Evolutionary conservation across 192 early-diverging fungal species (phyloP).

Genomic region (Backusella parvicylindrica): DNA sequence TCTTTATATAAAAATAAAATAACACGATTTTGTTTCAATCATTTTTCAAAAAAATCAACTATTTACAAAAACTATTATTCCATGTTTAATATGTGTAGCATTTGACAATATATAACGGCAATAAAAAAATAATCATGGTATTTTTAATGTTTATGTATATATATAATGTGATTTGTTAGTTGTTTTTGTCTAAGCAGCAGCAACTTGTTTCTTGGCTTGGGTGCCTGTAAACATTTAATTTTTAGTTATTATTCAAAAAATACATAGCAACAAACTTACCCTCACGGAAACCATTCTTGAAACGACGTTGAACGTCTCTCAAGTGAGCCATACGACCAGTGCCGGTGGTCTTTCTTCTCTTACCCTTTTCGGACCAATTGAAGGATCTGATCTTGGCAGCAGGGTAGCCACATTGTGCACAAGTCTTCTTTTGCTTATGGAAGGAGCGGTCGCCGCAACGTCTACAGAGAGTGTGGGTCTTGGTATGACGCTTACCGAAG

Average conservation of each 20-base stretch:
- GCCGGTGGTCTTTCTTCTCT: conserved; percentile 99
- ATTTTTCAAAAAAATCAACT: no score
- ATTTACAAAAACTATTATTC: background rate
- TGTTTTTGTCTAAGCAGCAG: conserved; percentile 14
- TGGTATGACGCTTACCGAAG: conserved; percentile 99
- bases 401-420: conserved; percentile 98
- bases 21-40: background rate
- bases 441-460: conserved; percentile 96
- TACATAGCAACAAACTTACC: conserved; percentile 32
- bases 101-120: background rate
- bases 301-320: conserved; percentile 86
- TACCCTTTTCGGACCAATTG: conserved; percentile 96
- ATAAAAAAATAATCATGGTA: background rate
- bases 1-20: background rate
- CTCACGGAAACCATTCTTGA: conserved; percentile 99
- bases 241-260: no score
- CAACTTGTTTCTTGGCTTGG: conserved; percentile 18
- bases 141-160: background rate
- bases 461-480: conserved; percentile 98
- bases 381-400: conserved; percentile 95
- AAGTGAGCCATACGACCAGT: conserved; percentile 98
- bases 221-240: no score
- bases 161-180: no score
- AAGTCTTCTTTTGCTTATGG: conserved; percentile 99
- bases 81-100: background rate